Conservation (phyloP, 108 stramenopile species). For the Discostella stelligeroides region DNA sequence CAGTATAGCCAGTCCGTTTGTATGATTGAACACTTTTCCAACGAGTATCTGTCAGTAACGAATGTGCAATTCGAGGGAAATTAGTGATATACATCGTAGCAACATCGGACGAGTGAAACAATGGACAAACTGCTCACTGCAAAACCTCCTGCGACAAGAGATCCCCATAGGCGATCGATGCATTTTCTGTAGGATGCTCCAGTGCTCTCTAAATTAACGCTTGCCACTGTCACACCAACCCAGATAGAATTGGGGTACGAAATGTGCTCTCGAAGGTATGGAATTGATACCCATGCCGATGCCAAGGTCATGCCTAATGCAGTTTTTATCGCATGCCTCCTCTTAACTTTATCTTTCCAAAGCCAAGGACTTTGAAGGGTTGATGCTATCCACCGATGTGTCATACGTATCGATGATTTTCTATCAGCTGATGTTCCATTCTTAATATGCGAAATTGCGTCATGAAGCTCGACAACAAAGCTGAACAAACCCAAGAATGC, state of each 20-base stretch:
- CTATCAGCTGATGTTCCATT: slow-evolving; percentile 13
- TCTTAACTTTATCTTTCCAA: slow-evolving; percentile 32
- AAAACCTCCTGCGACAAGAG: slow-evolving; percentile 52
- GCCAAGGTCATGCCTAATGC: slow-evolving; percentile 53
- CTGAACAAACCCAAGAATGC: slow-evolving; percentile 33
- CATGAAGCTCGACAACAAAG: slow-evolving; percentile 31
- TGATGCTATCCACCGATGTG: background rate
- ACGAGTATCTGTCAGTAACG: slow-evolving; percentile 19
- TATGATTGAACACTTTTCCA: slow-evolving; percentile 41
- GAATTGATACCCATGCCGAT: slow-evolving; percentile 50
- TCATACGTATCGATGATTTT: background rate
- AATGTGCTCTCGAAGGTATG: slow-evolving; percentile 40
- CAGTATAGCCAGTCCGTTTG: slow-evolving; percentile 28
- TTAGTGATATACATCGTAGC: background rate
- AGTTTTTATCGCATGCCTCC: slow-evolving; percentile 51
- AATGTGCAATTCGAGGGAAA: background rate
- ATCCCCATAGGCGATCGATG: slow-evolving; percentile 55
- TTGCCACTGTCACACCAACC: slow-evolving; percentile 58
- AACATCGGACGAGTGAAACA: too few relatives aligned
- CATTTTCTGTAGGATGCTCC: slow-evolving; percentile 50
- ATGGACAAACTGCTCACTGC: slow-evolving; percentile 25
- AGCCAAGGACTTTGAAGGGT: slow-evolving; percentile 36
- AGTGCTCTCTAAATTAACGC: slow-evolving; percentile 47
- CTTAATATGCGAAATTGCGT: slow-evolving; percentile 13
- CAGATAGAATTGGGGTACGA: slow-evolving; percentile 48